Evolutionary conservation across 768 basidiomycete species (phyloP), one percentile per base, ranked within the genome.

Genomic region (Cystobasidium ongulense): DNA sequence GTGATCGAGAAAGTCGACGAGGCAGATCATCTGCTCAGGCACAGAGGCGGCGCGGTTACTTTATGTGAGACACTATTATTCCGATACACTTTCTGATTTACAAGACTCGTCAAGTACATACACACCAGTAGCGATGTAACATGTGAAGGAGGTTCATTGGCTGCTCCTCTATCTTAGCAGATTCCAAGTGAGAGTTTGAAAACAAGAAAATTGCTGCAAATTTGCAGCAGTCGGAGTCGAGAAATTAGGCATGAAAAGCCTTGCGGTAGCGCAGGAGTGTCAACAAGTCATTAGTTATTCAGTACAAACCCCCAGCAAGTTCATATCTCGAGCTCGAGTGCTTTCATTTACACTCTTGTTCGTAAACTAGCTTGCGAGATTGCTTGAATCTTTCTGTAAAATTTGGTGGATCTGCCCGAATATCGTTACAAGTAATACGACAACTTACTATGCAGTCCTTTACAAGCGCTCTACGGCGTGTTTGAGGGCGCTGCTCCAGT

Each of bases 321-420:
- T 29, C 33, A 59, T 59, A 59, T 59, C 57, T 59, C 57, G 29
- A 59, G 57, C 57, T 59, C 27, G 57, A 59, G 57, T 59, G 57
- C 8, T 29, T 59, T 59, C 33, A 15, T 59, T 59, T 27, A 59
- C 57, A 59, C 57, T 59, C 57, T 59, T 59, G 33, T 35, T 23
- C 29, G 57, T 59, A 59, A 59, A 59, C 57, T 59, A 59, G 57
- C 57, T 59, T 59, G 29, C 57, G 57, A 59, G 57, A 59, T 59
- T 35, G 13, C n/a, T 23, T 54, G 8, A 7, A 39, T 7, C 39
- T 54, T n/a, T 54, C n/a, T 23, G 52, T 29, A 54, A 39, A 7
- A 7, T 39, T 39, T 7, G 8, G 17, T 17, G 17, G 39, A 17
- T 39, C 17, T 39, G 7, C 39, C 39, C 8, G 8, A 39, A 7